Evolutionary conservation across 2,329 filamentous ascomycete genomes (phyloP).

Genomic region (Westerdykella ornata): DNA sequence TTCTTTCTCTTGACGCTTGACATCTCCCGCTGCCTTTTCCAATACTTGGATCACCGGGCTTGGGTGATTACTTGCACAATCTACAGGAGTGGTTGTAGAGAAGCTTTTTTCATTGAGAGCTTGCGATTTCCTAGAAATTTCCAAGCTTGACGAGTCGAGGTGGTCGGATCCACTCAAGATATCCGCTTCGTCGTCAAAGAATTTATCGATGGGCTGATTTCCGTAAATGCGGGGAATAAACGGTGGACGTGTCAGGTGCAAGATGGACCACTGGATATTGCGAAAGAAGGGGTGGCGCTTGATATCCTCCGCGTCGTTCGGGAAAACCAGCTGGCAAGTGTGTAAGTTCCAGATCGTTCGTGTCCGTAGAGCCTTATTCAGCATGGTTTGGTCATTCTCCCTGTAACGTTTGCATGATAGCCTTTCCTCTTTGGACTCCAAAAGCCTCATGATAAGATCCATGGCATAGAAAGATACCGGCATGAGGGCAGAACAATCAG

Average conservation of each 20-base stretch:
- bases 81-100: not conserved
- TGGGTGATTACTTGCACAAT: not conserved
- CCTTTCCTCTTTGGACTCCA: conserved; percentile 67
- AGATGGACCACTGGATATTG: conserved; percentile 66
- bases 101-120: not conserved
- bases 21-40: not conserved
- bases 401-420: conserved; percentile 71
- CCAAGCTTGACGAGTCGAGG: conserved; percentile 32
- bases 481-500: conserved; percentile 33
- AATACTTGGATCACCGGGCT: not conserved
- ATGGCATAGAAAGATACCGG: conserved; percentile 64
- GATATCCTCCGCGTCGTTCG: conserved; percentile 81
- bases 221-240: conserved; percentile 66
- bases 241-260: conserved; percentile 66
- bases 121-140: conserved; percentile 2
- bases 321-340: conserved; percentile 61
- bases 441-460: conserved; percentile 65
- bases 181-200: conserved; percentile 78
- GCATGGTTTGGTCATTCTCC: conserved; percentile 51
- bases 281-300: conserved; percentile 83
- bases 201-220: conserved; percentile 58
- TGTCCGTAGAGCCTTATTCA: conserved; percentile 19
- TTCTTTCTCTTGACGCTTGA: conserved; percentile 54
- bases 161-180: conserved; percentile 44
- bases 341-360: conserved; percentile 24